These are phyloP conservation scores for Dalbergia cultrata DNA, from an alignment of 306 rosid genomes.

Conservation along the genomic window DNA sequence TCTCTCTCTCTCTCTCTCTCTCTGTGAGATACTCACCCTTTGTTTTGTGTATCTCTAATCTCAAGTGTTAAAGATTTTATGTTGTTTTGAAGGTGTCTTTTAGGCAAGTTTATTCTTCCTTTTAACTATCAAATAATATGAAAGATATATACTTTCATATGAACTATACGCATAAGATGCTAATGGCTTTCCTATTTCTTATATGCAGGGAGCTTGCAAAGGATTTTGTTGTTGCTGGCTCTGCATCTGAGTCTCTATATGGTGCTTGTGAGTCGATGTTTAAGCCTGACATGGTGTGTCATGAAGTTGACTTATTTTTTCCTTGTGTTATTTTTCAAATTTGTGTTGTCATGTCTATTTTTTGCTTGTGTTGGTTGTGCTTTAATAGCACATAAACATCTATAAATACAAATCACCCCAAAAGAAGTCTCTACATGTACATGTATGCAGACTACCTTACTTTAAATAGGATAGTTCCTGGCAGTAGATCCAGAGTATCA, in stretches of 20 bases:
- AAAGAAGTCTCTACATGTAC: constrained; percentile 9
- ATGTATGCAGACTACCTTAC: background rate
- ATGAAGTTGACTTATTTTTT: constrained; percentile 31
- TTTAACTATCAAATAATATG: constrained; percentile 34
- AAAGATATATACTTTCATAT: background rate
- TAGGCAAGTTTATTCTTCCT: constrained; percentile 19
- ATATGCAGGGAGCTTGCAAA: constrained; percentile 91
- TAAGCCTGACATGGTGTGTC: constrained; percentile 93
- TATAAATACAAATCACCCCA: background rate
- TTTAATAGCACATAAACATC: constrained; percentile 10
- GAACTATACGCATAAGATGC: constrained; percentile 6
- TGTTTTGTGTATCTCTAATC: constrained; percentile 25
- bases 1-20: background rate
- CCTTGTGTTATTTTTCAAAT: constrained; percentile 17
- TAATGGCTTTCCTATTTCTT: constrained; percentile 30
- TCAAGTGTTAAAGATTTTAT: constrained; percentile 14
- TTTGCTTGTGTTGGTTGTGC: constrained; percentile 9
- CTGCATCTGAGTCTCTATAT: constrained; percentile 96
- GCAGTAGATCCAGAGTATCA: background rate
- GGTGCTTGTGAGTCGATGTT: constrained; percentile 99
- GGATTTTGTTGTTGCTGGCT: constrained; percentile 96
- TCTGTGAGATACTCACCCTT: background rate
- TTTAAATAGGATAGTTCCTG: constrained; percentile 26
- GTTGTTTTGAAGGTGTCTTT: constrained; percentile 27
- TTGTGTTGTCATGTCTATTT: constrained; percentile 3